phyloP scores from a whole-genome alignment of 176 grass and related monocot species.

The Oryza punctata region DNA sequence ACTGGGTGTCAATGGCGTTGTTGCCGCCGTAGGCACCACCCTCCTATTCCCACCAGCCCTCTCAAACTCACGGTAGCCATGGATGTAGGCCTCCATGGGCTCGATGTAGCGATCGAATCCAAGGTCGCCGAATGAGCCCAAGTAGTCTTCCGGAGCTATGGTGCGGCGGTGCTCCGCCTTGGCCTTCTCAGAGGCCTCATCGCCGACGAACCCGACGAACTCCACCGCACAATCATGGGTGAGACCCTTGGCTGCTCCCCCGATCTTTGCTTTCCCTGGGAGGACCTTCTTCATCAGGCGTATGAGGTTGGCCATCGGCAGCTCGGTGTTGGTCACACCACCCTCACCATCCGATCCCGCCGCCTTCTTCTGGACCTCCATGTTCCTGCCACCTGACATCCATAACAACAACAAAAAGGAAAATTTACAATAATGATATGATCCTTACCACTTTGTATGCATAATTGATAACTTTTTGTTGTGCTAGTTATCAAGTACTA shows the following conservation, averaged over 20 bases:
- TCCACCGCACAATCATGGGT: constrained; percentile 68
- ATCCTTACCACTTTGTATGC: neutral
- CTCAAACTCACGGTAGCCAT: constrained; percentile 48
- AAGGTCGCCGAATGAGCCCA: constrained; percentile 27
- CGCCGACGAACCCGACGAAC: constrained; percentile 64
- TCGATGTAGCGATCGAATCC: constrained; percentile 59
- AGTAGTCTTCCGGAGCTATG: constrained; percentile 67
- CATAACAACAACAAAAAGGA: neutral
- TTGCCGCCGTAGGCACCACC: neutral
- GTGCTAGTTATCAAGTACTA: neutral
- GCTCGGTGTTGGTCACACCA: neutral
- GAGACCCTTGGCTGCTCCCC: constrained; percentile 45
- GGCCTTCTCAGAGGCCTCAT: constrained; percentile 56
- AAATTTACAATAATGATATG: neutral
- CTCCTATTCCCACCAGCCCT: neutral
- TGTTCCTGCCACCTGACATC: constrained; percentile 11
- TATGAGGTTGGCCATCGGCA: constrained; percentile 66
- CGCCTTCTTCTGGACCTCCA: neutral
- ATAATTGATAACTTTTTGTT: neutral
- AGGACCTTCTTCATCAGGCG: constrained; percentile 58
- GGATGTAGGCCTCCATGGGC: constrained; percentile 47
- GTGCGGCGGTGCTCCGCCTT: constrained; percentile 46
- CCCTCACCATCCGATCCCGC: neutral
- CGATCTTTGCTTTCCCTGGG: constrained; percentile 47
- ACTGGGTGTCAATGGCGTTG: neutral